Evolutionary conservation across 2,329 filamentous ascomycete genomes (phyloP), one percentile per base, ranked within the genome.

Genomic region (Colletotrichum orbiculare): DNA sequence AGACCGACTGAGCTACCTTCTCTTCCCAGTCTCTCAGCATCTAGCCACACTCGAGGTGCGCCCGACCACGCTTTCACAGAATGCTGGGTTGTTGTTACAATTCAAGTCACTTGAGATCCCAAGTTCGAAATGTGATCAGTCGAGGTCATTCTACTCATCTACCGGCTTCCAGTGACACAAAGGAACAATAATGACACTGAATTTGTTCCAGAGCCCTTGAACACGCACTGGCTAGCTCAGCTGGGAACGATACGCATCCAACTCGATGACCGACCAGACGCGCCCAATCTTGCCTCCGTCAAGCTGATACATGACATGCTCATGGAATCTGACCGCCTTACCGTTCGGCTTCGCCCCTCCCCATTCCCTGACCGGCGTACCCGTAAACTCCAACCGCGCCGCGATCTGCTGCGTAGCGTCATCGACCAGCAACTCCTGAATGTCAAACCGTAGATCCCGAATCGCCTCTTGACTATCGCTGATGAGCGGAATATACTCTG

Each of bases 271-370:
- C 37, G 76, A 75, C 71, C 74, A 75, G 3, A 78, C 73, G 41
- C 68, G 68, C 9, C 64, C 60, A 33, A 79, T 76, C 69, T 68
- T 77, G 1, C 76, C 76, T 2, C 58, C 68, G 8, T 70, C 60
- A 11, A 79, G 70, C 53, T 70, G 69, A 59, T 78, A 79, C 6
- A 75, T 73, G 25, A 73, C 76, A 48, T 75, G 71, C 68, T 79
- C 77, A 13, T 64, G 58, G 54, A 78, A 75, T 2, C 39, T 48
- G 6, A 78, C 74, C 6, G 45, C 4, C 6, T 69, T 69, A 9
- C 74, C 75, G n/a, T 67, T 75, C 6, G 73, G 72, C 46, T 69
- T 62, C 4, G 70, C 71, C 11, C 73, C 76, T 8, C 67, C 67
- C 15, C 76, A 71, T 13, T 52, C 55, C 17, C 55, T 67, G 2